Conservation (phyloP, 2,329 filamentous ascomycete species). For the Diplodia mutila region DNA sequence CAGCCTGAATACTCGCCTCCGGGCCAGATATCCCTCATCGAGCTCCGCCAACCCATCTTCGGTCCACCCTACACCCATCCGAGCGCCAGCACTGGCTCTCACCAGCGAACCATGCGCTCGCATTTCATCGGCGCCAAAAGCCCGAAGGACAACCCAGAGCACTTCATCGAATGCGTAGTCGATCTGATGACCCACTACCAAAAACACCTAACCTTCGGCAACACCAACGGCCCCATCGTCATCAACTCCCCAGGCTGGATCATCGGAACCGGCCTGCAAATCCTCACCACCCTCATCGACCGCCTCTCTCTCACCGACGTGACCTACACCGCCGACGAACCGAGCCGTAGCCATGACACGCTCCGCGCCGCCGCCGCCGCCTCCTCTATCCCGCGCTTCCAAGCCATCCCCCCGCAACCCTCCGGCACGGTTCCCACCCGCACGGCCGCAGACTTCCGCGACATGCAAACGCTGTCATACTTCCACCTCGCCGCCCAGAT, state of each 20-base stretch:
- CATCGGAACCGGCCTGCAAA: slow-evolving; percentile 68
- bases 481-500: slow-evolving; percentile 60
- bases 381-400: slow-evolving; percentile 42
- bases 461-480: slow-evolving; percentile 81
- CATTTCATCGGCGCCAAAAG: slow-evolving; percentile 70
- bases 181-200: slow-evolving; percentile 66
- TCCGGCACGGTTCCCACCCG: slow-evolving; percentile 46
- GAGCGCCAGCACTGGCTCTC: slow-evolving; percentile 29
- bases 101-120: slow-evolving; percentile 51
- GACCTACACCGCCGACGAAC: slow-evolving; percentile 64
- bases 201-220: slow-evolving; percentile 47
- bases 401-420: slow-evolving; percentile 61
- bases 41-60: slow-evolving; percentile 64
- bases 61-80: slow-evolving; percentile 70
- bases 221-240: slow-evolving; percentile 57
- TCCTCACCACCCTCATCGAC: slow-evolving; percentile 62
- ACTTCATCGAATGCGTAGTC: slow-evolving; percentile 66
- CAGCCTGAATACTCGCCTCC: slow-evolving; percentile 75
- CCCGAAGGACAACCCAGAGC: slow-evolving; percentile 66
- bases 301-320: slow-evolving; percentile 63
- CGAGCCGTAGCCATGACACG: slow-evolving; percentile 59
- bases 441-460: slow-evolving; percentile 67
- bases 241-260: slow-evolving; percentile 79
- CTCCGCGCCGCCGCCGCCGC: slow-evolving; percentile 48
- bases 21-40: slow-evolving; percentile 70